phyloP scores from a whole-genome alignment of 2,329 filamentous ascomycete species.

The Fusarium duplospermum region DNA sequence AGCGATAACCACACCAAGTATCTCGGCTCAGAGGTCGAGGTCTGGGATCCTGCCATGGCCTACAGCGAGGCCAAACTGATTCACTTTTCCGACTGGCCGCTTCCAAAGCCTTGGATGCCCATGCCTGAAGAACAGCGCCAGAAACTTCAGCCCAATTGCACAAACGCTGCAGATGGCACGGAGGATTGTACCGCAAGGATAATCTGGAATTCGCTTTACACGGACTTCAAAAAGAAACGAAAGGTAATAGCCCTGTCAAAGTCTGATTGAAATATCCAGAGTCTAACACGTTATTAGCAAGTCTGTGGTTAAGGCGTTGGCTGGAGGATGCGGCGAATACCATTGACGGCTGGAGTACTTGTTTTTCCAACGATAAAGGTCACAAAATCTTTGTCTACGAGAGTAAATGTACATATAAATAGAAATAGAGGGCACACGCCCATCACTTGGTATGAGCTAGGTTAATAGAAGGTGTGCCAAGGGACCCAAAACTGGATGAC shows the following conservation, averaged over 20 bases:
- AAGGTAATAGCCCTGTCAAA: neutral
- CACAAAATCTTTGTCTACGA: too few species aligned
- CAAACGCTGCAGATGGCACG: constrained; percentile 60
- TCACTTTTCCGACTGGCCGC: constrained; percentile 78
- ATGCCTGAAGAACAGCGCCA: constrained; percentile 14
- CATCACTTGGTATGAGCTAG: too few species aligned
- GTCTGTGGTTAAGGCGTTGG: neutral
- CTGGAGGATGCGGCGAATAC: too few species aligned
- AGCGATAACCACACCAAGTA: constrained; percentile 58
- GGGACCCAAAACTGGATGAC: too few species aligned
- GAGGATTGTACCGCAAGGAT: constrained; percentile 52
- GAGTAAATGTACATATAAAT: too few species aligned
- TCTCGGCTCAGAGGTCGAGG: constrained; percentile 55
- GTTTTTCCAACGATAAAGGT: too few species aligned
- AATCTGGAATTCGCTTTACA: constrained; percentile 57
- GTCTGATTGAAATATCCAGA: too few species aligned
- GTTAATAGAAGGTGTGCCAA: too few species aligned
- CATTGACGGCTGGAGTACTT: too few species aligned
- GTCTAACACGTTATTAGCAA: neutral
- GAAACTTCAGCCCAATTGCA: constrained; percentile 45
- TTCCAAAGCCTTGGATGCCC: constrained; percentile 68
- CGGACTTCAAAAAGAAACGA: constrained; percentile 52
- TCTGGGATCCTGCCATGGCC: constrained; percentile 66
- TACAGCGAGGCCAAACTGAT: constrained; percentile 72
- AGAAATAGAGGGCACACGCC: too few species aligned